A percentile compares a stretch with the other conserved stretches of the same genome.
Conservation (phyloP, 2,329 filamentous ascomycete genomes). For the Fusarium sp. region DNA sequence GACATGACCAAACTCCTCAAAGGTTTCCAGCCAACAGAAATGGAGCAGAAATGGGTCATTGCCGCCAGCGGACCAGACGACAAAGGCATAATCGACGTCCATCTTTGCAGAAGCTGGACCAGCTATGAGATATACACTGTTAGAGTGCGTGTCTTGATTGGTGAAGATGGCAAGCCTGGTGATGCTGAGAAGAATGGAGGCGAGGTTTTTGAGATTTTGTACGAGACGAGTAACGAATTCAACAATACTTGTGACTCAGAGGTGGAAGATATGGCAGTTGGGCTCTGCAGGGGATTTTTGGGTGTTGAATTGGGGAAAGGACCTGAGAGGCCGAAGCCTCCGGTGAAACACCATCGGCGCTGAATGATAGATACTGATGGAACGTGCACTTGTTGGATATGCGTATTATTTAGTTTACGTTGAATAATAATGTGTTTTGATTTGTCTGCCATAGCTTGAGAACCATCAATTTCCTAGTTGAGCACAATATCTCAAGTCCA, state of each 20-base stretch:
- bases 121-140: conserved; percentile 10
- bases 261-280: conserved; percentile 10
- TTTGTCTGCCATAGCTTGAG: background rate
- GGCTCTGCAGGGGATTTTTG: conserved; percentile 2
- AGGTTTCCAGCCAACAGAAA: conserved; percentile 10
- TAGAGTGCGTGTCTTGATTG: background rate
- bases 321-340: background rate
- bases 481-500: background rate
- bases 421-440: background rate
- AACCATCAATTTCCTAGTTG: background rate
- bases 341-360: background rate
- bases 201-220: conserved; percentile 21
- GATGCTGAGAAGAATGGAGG: conserved; percentile 14
- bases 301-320: background rate
- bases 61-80: conserved; percentile 8
- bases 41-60: conserved; percentile 32
- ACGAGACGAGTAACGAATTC: background rate
- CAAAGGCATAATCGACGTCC: conserved; percentile 14
- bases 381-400: background rate
- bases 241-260: background rate
- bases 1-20: conserved; percentile 31
- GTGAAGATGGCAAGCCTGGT: background rate
- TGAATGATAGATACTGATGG: background rate
- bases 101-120: conserved; percentile 28
- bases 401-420: background rate